Base-by-base conservation (phyloP, 2,329 filamentous ascomycete genomes). In the Helotiales sp. region DNA sequence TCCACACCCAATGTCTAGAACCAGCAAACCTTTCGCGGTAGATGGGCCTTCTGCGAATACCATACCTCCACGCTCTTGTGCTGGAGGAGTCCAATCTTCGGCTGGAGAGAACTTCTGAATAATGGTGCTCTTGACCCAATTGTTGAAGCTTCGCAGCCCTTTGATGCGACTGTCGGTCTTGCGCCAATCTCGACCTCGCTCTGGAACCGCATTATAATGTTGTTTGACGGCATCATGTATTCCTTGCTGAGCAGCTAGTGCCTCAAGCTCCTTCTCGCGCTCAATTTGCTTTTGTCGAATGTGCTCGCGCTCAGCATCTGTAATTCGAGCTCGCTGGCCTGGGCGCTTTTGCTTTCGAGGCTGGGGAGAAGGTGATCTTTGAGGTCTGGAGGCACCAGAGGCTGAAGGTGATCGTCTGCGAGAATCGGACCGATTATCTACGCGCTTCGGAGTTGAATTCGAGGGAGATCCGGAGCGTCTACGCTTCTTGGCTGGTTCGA, bases 111-210 rank as follows among this genome's bases (percentile, higher is more conserved):
- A 98, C 78, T 97, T 97, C 78, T 98, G 94, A 73, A 99, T 98
- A 73, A 98, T 88, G 59, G 92, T 95, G 77, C 93, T 97, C 84
- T 99, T 99, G 81, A 99, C 87, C 96, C 96, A 99, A 80, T 99
- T 99, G 82, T 99, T 99, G 84, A 97, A 96, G 72, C 91, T 93
- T 62, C 96, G 89, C 62, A 99, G 83, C 0, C 96, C 96, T 81
- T 96, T 97, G 83, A 99, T 99, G 75, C 92, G 91, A 79, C 92
- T 97, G 75, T 97, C 93, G 6, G 93, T 97, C 78, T 91, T 93
- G 59, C 96, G 89, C 95, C 96, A 99, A 76, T 97, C 93, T 63
- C 95, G 89, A 13, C 96, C 96, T 32, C 94, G 88, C 82, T 99
- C 92, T 0, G 95, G 95, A 0, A 98, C 95, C 43, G 92, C 90